phyloP scores from a whole-genome alignment of 768 basidiomycete genomes.

The Mycena rebaudengoi region DNA sequence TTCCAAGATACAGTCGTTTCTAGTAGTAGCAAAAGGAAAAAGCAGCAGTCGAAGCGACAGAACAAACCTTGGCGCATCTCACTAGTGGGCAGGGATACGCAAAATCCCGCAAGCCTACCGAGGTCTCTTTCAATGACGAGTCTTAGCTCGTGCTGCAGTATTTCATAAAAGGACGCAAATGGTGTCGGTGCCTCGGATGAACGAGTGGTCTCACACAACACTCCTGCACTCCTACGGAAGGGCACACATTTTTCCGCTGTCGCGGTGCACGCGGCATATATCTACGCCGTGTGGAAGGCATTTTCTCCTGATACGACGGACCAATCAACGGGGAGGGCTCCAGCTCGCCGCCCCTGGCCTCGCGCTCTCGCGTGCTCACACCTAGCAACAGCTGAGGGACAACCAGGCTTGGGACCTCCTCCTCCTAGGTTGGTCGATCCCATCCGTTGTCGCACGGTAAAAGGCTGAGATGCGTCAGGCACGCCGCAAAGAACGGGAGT shows the following conservation, averaged over 20 bases:
- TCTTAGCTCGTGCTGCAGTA: constrained; percentile 10
- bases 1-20: too few species aligned
- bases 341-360: not conserved
- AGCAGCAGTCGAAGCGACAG: not conserved
- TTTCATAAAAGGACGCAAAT: not conserved
- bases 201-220: not conserved
- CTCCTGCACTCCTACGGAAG: constrained; percentile 5
- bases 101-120: not conserved
- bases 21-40: not conserved
- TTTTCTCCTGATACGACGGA: not conserved
- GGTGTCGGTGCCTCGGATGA: not conserved
- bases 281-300: constrained; percentile 2
- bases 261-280: constrained; percentile 10
- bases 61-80: not conserved
- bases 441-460: not conserved
- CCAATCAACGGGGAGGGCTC: not conserved
- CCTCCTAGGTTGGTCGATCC: constrained; percentile 7
- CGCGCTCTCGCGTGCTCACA: not conserved
- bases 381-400: not conserved
- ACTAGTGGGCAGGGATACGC: constrained; percentile 1
- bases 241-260: constrained; percentile 1
- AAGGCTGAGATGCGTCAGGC: not conserved
- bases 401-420: constrained; percentile 2
- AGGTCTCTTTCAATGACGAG: constrained; percentile 1
- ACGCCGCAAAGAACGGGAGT: not conserved